Base-by-base conservation (phyloP, 768 basidiomycete genomes). In the Sistotremastrum suecicum region DNA sequence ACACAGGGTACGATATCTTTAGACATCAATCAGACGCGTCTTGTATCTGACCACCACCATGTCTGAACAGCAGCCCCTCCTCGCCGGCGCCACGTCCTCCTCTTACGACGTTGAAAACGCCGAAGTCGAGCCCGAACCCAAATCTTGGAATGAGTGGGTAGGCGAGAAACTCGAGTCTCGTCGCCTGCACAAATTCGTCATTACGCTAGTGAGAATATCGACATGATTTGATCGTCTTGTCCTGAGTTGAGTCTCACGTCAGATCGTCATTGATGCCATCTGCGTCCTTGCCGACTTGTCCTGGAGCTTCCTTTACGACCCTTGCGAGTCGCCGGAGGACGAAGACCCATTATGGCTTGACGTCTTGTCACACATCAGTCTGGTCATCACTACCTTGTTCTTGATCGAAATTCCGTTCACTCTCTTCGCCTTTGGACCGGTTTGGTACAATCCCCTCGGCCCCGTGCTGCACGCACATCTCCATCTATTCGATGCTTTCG, bases 241-340 rank as follows among this genome's bases (percentile, higher is more conserved):
- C 44, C 29, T 37, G 48, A 52, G 46, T 37, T 30, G 35, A 42
- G 34, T 41, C 33, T 11, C 44, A 28, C 39, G 41, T 37, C 11
- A 75, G 80, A 78, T 79, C 49, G 51, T 70, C 3, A 68, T 79
- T 42, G 85, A 89, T 60, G 77, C 77, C 5, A 51, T 53, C 3
- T 83, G 80, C 54, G 82, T 86, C n/a, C 70, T 88, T 34, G 66
- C 71, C 29, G 84, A 88, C 59, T 68, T 89, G 5, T 68, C 64
- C 10, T 84, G 80, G 55, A 75, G 73, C 20, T 74, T 87, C 48
- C 71, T 88, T 32, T 68, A 67, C 30, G 62, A 72, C 11, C 56
- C 55, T 10, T 85, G 83, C 55, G 58, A 60, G 6, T 63, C 67
- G 3, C 48, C 59, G 5, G 63, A 61, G 52, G 52, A 45, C 34